Conservation (phyloP, 768 basidiomycete species). For the Mycena albidolilacea region DNA sequence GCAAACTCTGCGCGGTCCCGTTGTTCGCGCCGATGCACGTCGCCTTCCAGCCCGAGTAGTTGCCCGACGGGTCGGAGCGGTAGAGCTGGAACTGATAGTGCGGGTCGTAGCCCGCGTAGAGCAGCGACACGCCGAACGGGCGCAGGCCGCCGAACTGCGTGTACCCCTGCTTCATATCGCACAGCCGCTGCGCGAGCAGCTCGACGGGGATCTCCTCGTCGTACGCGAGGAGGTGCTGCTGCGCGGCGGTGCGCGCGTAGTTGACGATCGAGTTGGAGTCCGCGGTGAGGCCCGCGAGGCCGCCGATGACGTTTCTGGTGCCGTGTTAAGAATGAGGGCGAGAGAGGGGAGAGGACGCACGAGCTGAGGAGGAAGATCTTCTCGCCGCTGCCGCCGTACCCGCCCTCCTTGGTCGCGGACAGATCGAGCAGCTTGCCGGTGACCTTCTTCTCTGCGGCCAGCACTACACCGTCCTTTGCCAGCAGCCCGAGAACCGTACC, state of each 20-base stretch:
- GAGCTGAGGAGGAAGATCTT: constrained; percentile 97
- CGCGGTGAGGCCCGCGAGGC: constrained; percentile 95
- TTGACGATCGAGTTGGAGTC: constrained; percentile 98
- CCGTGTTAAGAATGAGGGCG: constrained; percentile 8
- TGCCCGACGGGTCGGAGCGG: constrained; percentile 98
- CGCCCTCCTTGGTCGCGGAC: constrained; percentile 86
- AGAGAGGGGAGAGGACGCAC: constrained; percentile 58
- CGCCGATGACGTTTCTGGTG: constrained; percentile 91
- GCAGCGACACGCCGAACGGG: constrained; percentile 96
- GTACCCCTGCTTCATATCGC: constrained; percentile 98
- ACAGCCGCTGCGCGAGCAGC: constrained; percentile 91
- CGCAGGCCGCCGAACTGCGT: constrained; percentile 98
- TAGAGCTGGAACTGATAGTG: constrained; percentile 98
- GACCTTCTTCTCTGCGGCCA: constrained; percentile 97
- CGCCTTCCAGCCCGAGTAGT: constrained; percentile 99
- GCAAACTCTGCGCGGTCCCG: constrained; percentile 92
- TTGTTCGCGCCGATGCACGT: constrained; percentile 99
- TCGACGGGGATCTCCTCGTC: constrained; percentile 99
- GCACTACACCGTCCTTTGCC: constrained; percentile 91
- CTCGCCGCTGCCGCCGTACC: constrained; percentile 96
- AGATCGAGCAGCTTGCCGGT: constrained; percentile 98
- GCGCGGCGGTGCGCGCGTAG: constrained; percentile 92
- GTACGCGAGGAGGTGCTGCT: constrained; percentile 89
- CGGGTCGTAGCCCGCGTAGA: constrained; percentile 97
- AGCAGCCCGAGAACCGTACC: constrained; percentile 95